phyloP scores from a whole-genome alignment of 192 early-diverging fungal genomes.

The Coemansia sp. region DNA sequence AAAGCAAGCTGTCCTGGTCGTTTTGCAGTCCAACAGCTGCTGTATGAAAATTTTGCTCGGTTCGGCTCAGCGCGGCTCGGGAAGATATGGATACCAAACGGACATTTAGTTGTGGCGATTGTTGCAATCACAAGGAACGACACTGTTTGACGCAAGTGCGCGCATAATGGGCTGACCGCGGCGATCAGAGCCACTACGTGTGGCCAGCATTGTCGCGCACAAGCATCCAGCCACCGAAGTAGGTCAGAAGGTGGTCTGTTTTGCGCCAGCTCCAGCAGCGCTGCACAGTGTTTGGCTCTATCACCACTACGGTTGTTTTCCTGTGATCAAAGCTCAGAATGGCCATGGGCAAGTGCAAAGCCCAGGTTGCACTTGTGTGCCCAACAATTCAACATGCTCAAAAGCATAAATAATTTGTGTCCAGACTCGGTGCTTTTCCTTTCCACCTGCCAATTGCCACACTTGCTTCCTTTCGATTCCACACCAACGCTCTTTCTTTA shows the following conservation, averaged over 20 bases:
- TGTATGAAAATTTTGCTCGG: constrained; percentile 8
- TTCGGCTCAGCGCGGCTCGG: constrained; percentile 9
- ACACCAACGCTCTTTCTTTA: neutral
- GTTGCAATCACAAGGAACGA: neutral
- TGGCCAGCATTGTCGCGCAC: constrained; percentile 5
- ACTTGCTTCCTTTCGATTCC: neutral
- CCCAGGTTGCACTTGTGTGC: too few relatives aligned
- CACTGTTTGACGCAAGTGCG: neutral
- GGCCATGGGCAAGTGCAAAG: neutral
- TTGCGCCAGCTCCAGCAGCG: neutral
- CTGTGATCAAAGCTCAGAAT: neutral
- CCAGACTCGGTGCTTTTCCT: neutral
- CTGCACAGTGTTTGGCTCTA: neutral
- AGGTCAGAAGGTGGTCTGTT: neutral
- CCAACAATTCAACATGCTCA: too few relatives aligned
- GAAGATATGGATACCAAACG: neutral
- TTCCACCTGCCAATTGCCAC: neutral
- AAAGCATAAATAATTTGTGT: neutral
- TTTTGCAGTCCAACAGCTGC: neutral
- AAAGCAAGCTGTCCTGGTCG: neutral
- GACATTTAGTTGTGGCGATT: neutral
- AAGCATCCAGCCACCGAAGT: constrained; percentile 5
- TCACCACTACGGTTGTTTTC: neutral
- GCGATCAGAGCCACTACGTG: constrained; percentile 5
- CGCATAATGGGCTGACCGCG: neutral